Evolutionary conservation across 2,329 filamentous ascomycete genomes (phyloP), one percentile per base, ranked within the genome.

Genomic region (Talaromyces funiculosus): DNA sequence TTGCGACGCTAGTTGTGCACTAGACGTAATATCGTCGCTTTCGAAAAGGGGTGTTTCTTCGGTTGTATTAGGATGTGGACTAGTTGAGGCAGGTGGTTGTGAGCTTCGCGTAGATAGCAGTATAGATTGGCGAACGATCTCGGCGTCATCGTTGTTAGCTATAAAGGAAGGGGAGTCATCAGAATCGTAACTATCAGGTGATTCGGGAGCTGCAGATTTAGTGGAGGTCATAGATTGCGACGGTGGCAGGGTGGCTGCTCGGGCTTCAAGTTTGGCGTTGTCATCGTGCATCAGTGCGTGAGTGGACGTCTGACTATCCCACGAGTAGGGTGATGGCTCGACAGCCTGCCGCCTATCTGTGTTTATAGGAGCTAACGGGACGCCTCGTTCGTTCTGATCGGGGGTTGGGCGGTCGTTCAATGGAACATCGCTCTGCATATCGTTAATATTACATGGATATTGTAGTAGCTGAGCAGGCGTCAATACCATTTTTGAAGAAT

Each of bases 311-410:
- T 77, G 78, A 66, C 80, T 83, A 57, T 77, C 78, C 78, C 79
- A 82, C 29, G 81, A 83, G 64, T 79, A 78, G 57, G 80, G 78
- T 16, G 81, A 80, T 18, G 77, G 71, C 57, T 81, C 79, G 18
- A 81, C 71, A 31, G 76, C 69, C 57, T 74, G 70, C 33, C 75
- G 74, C 59, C 72, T 72, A 64, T 81, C 73, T 57, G 77, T 77
- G 53, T 73, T 75, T 60, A 82, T 77, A 9, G 81, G 77, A 24
- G 73, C 60, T 16, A 75, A 71, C n/a, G 68, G 68, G 20, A 71
- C 60, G 35, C 65, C 62, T 37, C 66, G 70, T 33, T 66, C 67
- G 14, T 68, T 66, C 53, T 63, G 68, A 1, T 65, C 55, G 40
- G 65, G 62, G 22, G 61, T 62, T 3, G 67, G 64, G 9, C 66